A percentile compares a stretch with the other conserved stretches of the same genome.
Conservation (phyloP, 805 yeast genomes). For the Candida verbasci region DNA sequence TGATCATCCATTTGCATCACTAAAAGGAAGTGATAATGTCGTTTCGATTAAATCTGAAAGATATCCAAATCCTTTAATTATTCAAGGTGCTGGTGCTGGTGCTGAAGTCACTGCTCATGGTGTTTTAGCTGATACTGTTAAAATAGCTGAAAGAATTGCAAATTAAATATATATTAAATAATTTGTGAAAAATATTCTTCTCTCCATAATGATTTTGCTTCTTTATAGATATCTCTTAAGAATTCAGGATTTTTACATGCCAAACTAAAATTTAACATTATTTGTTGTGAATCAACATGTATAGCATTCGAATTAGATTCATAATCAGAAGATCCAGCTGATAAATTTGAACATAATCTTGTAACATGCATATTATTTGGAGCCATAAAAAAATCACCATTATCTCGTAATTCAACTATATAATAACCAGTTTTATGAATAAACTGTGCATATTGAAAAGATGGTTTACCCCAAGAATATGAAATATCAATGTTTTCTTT, state of each 20-base stretch:
- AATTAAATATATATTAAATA: constrained; percentile 17
- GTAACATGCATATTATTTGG: constrained; percentile 84
- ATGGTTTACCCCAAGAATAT: constrained; percentile 91
- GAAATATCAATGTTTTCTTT: constrained; percentile 57
- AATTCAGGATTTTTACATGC: constrained; percentile 51
- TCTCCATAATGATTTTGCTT: constrained; percentile 51
- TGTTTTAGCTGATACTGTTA: constrained; percentile 89
- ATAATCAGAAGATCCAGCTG: constrained; percentile 6
- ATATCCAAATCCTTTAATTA: constrained; percentile 85
- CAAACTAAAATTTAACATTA: constrained; percentile 65
- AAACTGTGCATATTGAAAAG: constrained; percentile 79
- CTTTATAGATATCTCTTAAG: constrained; percentile 50
- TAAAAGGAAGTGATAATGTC: constrained; percentile 95
- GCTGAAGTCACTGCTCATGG: constrained; percentile 71
- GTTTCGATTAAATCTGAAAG: constrained; percentile 88
- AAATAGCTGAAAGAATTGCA: constrained; percentile 83
- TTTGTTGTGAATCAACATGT: constrained; percentile 62
- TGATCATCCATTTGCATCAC: constrained; percentile 92
- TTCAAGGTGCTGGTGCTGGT: constrained; percentile 98
- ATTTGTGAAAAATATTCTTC: constrained; percentile 16
- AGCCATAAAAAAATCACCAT: constrained; percentile 75
- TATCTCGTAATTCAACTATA: constrained; percentile 78
- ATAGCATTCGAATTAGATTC: constrained; percentile 25
- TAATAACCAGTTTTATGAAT: constrained; percentile 87
- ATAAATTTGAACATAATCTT: constrained; percentile 50